Evolutionary conservation across 169 alveolate genomes (phyloP), one percentile per base, ranked within the genome.

Genomic region (Cryptosporidium parvum): DNA sequence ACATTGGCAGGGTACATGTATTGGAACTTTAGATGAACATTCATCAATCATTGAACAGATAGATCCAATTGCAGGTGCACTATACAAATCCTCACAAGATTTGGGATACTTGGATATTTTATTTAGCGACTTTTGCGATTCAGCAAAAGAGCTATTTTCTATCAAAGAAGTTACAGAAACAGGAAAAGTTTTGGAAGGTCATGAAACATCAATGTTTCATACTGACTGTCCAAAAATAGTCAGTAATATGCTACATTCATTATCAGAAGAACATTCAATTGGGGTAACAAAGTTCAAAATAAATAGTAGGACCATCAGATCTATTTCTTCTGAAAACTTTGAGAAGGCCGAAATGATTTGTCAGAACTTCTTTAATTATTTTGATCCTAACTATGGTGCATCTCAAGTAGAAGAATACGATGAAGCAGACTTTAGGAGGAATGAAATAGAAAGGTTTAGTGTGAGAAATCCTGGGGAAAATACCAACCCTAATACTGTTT

Each of bases 1-100:
- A n/a, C 75, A 62, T 51, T 80, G 89, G 89, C 89, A 80, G 44
- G 89, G 89, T 14, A 80, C 89, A 62, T 80, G 89, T 48, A 12
- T 44, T 80, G 89, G 80, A 42, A 62, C 52, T 1, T 37, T 80
- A n/a, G 75, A 80, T 18, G 67, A 62, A 1, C 45, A 59, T 12
- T 33, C 65, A 10, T 42, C 75, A 26, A 45, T 62, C 5, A 80
- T 80, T 62, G 80, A 80, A 9, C 73, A 33, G 21, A 80, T 80
- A 29, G 75, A 80, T 48, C 89, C 89, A 8, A 80, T 80, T n/a
- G 89, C 89, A 42, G 89, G 89, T 14, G 89, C 61, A 18, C 45
- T 80, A 7, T 44, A 42, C 33, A 62, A 42, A 29, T 80, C 89
- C 39, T 61, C 89, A 10, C 89, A 80, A 65, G 89, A 80, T 42